These are phyloP conservation scores for Pleurotus sapidus DNA, from an alignment of 768 basidiomycete species.

Conservation along the genomic window DNA sequence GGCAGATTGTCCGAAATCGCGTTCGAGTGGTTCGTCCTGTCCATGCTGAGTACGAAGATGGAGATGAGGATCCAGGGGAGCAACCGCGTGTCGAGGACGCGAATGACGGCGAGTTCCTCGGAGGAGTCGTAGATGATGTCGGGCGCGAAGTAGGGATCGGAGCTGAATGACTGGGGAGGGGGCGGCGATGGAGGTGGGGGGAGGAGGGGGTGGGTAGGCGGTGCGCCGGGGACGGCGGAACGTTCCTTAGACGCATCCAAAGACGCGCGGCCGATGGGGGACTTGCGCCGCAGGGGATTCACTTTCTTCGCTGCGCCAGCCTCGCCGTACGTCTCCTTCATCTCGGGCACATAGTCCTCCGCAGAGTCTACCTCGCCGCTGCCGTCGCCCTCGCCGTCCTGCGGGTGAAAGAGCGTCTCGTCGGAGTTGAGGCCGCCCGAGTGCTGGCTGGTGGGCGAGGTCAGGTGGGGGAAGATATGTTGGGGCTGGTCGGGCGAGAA, in stretches of 20 bases:
- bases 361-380: background rate
- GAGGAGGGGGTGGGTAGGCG: background rate
- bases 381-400: background rate
- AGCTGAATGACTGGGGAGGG: background rate
- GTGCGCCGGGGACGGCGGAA: background rate
- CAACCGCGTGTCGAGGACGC: slow-evolving; percentile 3
- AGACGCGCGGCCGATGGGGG: background rate
- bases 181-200: background rate
- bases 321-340: background rate
- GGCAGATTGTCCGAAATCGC: slow-evolving; percentile 3
- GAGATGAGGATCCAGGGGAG: slow-evolving; percentile 1
- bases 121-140: slow-evolving; percentile 3
- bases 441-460: background rate
- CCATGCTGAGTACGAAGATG: slow-evolving; percentile 5
- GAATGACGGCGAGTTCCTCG: slow-evolving; percentile 3
- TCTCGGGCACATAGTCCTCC: background rate
- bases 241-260: background rate
- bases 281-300: background rate
- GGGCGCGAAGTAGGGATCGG: background rate
- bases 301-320: background rate
- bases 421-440: background rate
- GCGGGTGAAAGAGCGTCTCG: background rate
- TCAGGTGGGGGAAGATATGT: background rate
- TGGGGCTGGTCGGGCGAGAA: background rate
- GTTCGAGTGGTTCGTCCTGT: slow-evolving; percentile 5